These are phyloP conservation scores for Aphanomyces cochlioides DNA, from an alignment of 352 stramenopile species.

Conservation along the genomic window DNA sequence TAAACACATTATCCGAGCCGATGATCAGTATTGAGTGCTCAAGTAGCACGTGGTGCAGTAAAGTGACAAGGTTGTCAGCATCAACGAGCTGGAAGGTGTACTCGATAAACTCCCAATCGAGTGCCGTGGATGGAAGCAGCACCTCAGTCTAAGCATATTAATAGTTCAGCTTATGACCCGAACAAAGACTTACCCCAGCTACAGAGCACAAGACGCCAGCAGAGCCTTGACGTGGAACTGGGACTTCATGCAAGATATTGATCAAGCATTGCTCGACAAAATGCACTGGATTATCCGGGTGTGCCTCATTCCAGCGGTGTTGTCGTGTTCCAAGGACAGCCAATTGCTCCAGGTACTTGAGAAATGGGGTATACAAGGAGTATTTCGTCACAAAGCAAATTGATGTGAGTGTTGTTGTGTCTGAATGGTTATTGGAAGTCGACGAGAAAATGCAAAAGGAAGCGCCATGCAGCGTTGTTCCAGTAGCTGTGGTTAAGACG, in stretches of 20 bases:
- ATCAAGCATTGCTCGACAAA: conserved; percentile 42
- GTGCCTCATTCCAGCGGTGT: conserved; percentile 2
- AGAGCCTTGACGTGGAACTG: conserved; percentile 37
- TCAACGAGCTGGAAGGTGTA: conserved; percentile 49
- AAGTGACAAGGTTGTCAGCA: conserved; percentile 36
- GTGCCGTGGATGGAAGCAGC: conserved; percentile 11
- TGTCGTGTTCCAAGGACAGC: conserved; percentile 46
- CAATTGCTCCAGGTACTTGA: conserved; percentile 53
- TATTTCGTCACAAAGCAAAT: conserved; percentile 45
- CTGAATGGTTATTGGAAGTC: neutral
- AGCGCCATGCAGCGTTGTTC: conserved; percentile 46
- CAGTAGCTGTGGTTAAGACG: conserved; percentile 43
- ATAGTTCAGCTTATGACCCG: no score
- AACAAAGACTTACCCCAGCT: conserved; percentile 24
- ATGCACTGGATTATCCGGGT: neutral
- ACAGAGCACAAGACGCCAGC: conserved; percentile 13
- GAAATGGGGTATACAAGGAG: conserved; percentile 45
- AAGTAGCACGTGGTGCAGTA: conserved; percentile 48
- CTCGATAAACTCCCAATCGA: conserved; percentile 48
- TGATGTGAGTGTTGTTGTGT: conserved; percentile 34
- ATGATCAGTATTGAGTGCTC: conserved; percentile 52
- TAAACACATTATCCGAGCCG: conserved; percentile 41
- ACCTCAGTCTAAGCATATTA: conserved; percentile 39
- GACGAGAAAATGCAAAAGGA: conserved; percentile 44
- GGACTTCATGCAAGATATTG: conserved; percentile 55